Conservation (phyloP, 768 basidiomycete genomes). For the Cyclocybe cylindracea region DNA sequence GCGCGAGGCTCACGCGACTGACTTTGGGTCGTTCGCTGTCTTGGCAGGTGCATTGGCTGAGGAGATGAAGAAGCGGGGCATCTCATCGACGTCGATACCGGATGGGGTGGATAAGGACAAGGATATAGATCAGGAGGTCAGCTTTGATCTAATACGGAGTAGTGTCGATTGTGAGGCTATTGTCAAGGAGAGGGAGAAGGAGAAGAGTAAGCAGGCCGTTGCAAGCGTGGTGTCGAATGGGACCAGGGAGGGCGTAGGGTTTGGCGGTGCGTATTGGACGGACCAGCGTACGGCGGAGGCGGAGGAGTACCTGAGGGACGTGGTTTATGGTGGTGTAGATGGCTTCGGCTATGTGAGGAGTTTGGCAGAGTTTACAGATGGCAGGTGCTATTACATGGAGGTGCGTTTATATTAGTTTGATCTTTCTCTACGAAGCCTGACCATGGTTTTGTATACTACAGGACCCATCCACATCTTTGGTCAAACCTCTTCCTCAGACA, state of each 20-base stretch:
- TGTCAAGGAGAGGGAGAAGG: slow-evolving; percentile 13
- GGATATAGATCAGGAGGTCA: slow-evolving; percentile 32
- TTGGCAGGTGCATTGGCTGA: slow-evolving; percentile 49
- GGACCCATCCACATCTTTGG: background rate
- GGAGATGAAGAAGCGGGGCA: slow-evolving; percentile 35
- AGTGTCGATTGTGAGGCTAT: slow-evolving; percentile 35
- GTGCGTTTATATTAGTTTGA: slow-evolving; percentile 15
- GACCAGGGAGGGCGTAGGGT: slow-evolving; percentile 12
- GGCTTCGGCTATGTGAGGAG: slow-evolving; percentile 78
- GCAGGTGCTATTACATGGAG: slow-evolving; percentile 29
- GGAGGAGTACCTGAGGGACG: slow-evolving; percentile 66
- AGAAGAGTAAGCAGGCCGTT: slow-evolving; percentile 11
- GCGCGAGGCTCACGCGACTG: slow-evolving; percentile 53
- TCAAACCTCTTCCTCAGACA: slow-evolving; percentile 13
- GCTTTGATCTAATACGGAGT: slow-evolving; percentile 35
- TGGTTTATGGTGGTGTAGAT: slow-evolving; percentile 81
- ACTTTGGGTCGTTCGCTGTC: slow-evolving; percentile 63
- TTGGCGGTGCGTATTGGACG: slow-evolving; percentile 46
- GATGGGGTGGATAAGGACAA: slow-evolving; percentile 1
- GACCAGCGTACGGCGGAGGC: slow-evolving; percentile 49
- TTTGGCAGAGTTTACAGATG: slow-evolving; percentile 68
- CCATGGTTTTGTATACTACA: background rate
- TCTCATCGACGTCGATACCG: background rate
- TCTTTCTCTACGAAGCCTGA: background rate
- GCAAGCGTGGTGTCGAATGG: slow-evolving; percentile 12